Base-by-base conservation (phyloP, 2,329 filamentous ascomycete genomes). In the Sclerotiophoma versabilis region DNA sequence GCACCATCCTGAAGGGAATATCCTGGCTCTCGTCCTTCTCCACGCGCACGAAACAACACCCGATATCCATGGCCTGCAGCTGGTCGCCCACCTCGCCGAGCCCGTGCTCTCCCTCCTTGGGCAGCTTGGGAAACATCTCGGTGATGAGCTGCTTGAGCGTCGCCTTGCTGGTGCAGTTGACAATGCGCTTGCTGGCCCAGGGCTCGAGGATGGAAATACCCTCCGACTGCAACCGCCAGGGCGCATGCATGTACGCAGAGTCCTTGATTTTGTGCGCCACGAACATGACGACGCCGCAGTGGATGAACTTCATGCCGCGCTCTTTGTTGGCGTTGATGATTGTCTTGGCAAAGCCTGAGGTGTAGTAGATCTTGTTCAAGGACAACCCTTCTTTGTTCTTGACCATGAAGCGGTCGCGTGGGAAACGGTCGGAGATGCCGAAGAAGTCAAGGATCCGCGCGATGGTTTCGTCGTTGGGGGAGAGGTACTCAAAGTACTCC, bases 271-370 rank as follows among this genome's bases (percentile, higher is more conserved):
- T 70, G 58, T 74, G 71, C 1, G 68, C 59, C 74, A 75, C 71
- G 52, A 96, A 99, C 92, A 98, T 98, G 79, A 96, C 96, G 27
- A 99, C 93, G 60, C 95, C 95, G 44, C 90, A 93, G 76, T 99
- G 95, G 43, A 99, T 90, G 72, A 99, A 96, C 74, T 95, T 96
- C 76, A 98, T 88, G 38, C 92, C 92, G 23, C 90, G 88, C 36
- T 92, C 91, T 75, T 97, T 92, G 73, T 99, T 99, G 70, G 89
- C 84, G 4, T 83, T 85, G 3, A 99, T 83, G 48, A 99, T 95
- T 61, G 93, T 89, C 26, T 92, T 89, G 19, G 92, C 89, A 11
- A 98, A 83, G 4, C 86, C 84, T 29, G 89, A 93, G 10, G 92
- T 96, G 81, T 98, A 99, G 83, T 99, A 99, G 65, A 99, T 93